Base-by-base conservation (phyloP, 1,284 basidiomycete genomes). In the Coniferiporia sulphurascens region DNA sequence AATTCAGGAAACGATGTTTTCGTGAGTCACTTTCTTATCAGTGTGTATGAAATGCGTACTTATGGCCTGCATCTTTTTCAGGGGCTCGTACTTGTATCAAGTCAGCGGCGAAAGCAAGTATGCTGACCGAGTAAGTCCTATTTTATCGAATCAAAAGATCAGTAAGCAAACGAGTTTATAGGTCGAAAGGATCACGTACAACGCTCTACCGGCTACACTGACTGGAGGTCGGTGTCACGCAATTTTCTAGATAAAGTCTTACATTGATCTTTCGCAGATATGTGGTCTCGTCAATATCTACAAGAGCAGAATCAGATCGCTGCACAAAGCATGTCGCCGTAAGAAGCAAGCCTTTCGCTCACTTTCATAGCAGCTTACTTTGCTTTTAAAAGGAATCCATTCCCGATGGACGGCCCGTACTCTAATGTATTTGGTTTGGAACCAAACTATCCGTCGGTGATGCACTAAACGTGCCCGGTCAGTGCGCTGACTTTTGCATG, bases 251-350 rank as follows among this genome's bases (percentile, higher is more conserved):
- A 41, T 41, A 41, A 12, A 2, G 3, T 27, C 27, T 5, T 5
- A 27, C 5, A 27, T 27, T 27, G 27, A 41, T 41, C 38, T 27
- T 3, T 27, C 7, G 38, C 38, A 82, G 80, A 81, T 62, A 83
- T 83, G 79, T 83, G 82, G 82, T 77, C 78, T 0, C 72, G 81
- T 10, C 81, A 84, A 63, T 85, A 84, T 65, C 69, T 84, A 15
- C 83, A 84, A 62, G 78, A 84, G 64, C 78, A 82, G 66, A 85
- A 83, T 65, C 82, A 84, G 64, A 78, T 84, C 51, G 79, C 78
- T 2, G 74, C 81, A 7, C 76, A 79, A 69, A 82, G 81, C 64
- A 83, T 83, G 81, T 76, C 68, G 3, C 81, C 78, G 79, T 83
- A 54, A 65, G 80, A 66, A 34, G 43, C n/a, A 41, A 58, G 44